Conservation (phyloP, 306 rosid genomes). For the Cucurbita pepo region DNA sequence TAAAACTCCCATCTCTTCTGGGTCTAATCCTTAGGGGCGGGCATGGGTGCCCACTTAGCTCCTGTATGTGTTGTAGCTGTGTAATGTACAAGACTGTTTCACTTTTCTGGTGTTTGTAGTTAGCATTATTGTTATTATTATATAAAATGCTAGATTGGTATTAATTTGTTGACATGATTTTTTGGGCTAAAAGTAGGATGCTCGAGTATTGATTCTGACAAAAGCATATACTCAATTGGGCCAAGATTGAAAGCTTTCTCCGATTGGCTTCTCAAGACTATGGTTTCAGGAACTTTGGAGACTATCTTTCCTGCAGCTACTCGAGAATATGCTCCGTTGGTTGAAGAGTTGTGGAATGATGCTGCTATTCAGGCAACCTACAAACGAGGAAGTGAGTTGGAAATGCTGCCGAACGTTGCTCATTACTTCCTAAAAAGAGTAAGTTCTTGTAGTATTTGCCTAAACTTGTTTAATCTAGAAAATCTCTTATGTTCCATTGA, state of each 20-base stretch:
- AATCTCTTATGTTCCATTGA: not conserved
- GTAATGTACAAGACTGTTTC: not conserved
- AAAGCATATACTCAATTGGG: slow-evolving; percentile 60
- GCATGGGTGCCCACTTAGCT: not conserved
- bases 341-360: slow-evolving; percentile 85
- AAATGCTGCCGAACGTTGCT: slow-evolving; percentile 76
- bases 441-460: slow-evolving; percentile 13
- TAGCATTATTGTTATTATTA: not conserved
- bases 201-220: slow-evolving; percentile 18
- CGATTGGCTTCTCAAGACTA: slow-evolving; percentile 94
- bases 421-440: slow-evolving; percentile 90
- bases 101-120: not conserved
- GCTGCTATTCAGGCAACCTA: slow-evolving; percentile 76
- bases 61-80: not conserved
- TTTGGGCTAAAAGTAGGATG: slow-evolving; percentile 33
- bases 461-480: not conserved
- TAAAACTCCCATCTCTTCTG: not conserved
- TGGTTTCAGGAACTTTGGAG: slow-evolving; percentile 83
- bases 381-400: slow-evolving; percentile 77
- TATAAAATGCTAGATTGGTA: not conserved
- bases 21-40: not conserved
- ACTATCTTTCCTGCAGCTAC: slow-evolving; percentile 95
- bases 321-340: slow-evolving; percentile 82
- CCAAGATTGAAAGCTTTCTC: slow-evolving; percentile 88
- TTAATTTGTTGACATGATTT: not conserved